Percentiles rank a stretch among this genome's conserved stretches.
These are phyloP conservation scores for Ziziphus jujuba DNA, from an alignment of 306 rosid genomes.

Conservation along the genomic window DNA sequence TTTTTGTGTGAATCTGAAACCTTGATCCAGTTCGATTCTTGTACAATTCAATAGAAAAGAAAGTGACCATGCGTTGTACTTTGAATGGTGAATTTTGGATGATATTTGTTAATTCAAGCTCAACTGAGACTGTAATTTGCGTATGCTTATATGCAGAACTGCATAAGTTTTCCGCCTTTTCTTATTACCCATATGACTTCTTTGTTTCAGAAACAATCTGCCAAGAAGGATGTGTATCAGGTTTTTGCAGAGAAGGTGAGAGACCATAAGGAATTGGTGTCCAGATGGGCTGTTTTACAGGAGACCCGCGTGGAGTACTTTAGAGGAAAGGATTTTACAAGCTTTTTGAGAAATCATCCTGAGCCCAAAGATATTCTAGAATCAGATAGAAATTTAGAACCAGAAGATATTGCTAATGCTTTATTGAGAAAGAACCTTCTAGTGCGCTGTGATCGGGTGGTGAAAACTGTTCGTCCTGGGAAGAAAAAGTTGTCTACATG, in stretches of 20 bases:
- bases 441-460: conserved; percentile 93
- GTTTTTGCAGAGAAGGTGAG: conserved; percentile 97
- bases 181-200: conserved; percentile 16
- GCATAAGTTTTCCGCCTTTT: background rate
- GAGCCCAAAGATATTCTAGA: conserved; percentile 81
- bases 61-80: too few relatives aligned
- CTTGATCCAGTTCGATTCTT: too few relatives aligned
- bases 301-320: conserved; percentile 96
- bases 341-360: conserved; percentile 76
- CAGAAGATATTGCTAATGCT: conserved; percentile 71
- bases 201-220: conserved; percentile 69
- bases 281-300: conserved; percentile 97
- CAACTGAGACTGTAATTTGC: too few relatives aligned
- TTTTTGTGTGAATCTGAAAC: too few relatives aligned
- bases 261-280: conserved; percentile 81
- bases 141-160: too few relatives aligned
- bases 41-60: too few relatives aligned
- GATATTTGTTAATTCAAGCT: too few relatives aligned
- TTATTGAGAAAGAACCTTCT: conserved; percentile 78
- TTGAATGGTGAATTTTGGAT: too few relatives aligned
- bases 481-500: conserved; percentile 93
- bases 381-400: conserved; percentile 65
- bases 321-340: conserved; percentile 90
- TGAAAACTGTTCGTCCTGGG: conserved; percentile 96
- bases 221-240: conserved; percentile 76